phyloP scores from a whole-genome alignment of 2,329 filamentous ascomycete genomes.

The Bipolaris cookei region DNA sequence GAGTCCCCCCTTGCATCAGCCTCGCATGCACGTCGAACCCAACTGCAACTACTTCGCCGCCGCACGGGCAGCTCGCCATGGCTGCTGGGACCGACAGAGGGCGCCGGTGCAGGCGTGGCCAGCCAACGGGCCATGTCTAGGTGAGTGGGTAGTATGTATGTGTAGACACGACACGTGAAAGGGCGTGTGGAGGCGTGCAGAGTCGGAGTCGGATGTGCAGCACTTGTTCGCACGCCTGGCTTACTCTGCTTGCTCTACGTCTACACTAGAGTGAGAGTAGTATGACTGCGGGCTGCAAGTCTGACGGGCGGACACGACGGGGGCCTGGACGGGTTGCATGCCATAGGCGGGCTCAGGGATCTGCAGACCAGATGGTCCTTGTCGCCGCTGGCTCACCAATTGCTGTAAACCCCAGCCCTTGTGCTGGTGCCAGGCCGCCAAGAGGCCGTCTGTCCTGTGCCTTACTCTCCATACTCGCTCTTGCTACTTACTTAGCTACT shows the following conservation, averaged over 20 bases:
- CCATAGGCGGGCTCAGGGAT: slow-evolving; percentile 19
- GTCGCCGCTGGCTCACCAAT: slow-evolving; percentile 2
- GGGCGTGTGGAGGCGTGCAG: slow-evolving; percentile 19
- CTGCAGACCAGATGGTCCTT: slow-evolving; percentile 24
- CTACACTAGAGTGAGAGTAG: no score
- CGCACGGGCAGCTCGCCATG: slow-evolving; percentile 20
- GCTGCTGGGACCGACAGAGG: slow-evolving; percentile 20
- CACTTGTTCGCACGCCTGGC: slow-evolving; percentile 14
- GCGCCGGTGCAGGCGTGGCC: slow-evolving; percentile 10
- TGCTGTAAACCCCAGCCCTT: slow-evolving; percentile 32
- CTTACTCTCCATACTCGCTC: slow-evolving; percentile 1
- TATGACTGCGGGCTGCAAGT: slow-evolving; percentile 7
- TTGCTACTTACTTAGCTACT: no score
- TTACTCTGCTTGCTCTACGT: background rate
- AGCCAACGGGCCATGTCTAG: slow-evolving; percentile 16
- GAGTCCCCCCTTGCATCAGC: slow-evolving; percentile 46
- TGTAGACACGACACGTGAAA: slow-evolving; percentile 35
- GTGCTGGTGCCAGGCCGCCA: slow-evolving; percentile 34
- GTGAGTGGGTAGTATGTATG: no score
- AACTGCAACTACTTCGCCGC: slow-evolving; percentile 26
- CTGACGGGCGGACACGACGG: slow-evolving; percentile 17
- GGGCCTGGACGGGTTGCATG: no score
- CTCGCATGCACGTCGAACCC: slow-evolving; percentile 26
- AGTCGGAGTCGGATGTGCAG: slow-evolving; percentile 9
- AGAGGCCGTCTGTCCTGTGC: slow-evolving; percentile 30